Conservation (phyloP, 1,139 yeast species). For the Geotrichum aggregatum region DNA sequence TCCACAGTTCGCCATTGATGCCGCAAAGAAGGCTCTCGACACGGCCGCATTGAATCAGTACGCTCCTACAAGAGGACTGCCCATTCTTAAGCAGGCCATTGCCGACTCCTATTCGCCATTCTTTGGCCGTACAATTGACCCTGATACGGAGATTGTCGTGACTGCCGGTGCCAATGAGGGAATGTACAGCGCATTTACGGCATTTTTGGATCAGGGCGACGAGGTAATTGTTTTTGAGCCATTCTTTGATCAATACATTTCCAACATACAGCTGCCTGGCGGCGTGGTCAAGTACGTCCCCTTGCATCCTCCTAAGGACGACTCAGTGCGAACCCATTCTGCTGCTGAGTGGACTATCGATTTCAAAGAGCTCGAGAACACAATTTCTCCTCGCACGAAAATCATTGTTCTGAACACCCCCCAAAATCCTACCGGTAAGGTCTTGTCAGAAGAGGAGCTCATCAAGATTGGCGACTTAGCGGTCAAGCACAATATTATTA, state of each 20-base stretch:
- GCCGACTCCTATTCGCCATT: slow-evolving; percentile 66
- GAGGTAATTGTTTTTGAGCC: slow-evolving; percentile 97
- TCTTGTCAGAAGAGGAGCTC: slow-evolving; percentile 72
- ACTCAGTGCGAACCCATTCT: slow-evolving; percentile 56
- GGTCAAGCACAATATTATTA: slow-evolving; percentile 72
- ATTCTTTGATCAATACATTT: slow-evolving; percentile 91
- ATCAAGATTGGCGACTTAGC: slow-evolving; percentile 72
- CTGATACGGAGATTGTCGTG: slow-evolving; percentile 62
- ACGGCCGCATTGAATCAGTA: slow-evolving; percentile 79
- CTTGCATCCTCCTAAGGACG: slow-evolving; percentile 75
- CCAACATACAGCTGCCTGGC: slow-evolving; percentile 90
- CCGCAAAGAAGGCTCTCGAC: slow-evolving; percentile 73
- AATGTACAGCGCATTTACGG: slow-evolving; percentile 77
- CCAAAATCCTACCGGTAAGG: slow-evolving; percentile 93
- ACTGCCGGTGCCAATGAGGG: slow-evolving; percentile 99
- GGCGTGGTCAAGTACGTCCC: slow-evolving; percentile 86
- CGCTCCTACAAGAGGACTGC: slow-evolving; percentile 86
- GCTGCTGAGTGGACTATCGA: slow-evolving; percentile 88
- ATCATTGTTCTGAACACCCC: slow-evolving; percentile 88
- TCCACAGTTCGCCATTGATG: slow-evolving; percentile 82
- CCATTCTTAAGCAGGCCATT: slow-evolving; percentile 63
- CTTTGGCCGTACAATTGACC: slow-evolving; percentile 54
- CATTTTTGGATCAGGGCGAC: slow-evolving; percentile 79
- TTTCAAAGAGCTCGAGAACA: slow-evolving; percentile 65
- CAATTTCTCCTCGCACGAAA: slow-evolving; percentile 72